Evolutionary conservation across 2,329 filamentous ascomycete genomes (phyloP), one percentile per base, ranked within the genome.

Genomic region (Neofusicoccum kwambonambiense): DNA sequence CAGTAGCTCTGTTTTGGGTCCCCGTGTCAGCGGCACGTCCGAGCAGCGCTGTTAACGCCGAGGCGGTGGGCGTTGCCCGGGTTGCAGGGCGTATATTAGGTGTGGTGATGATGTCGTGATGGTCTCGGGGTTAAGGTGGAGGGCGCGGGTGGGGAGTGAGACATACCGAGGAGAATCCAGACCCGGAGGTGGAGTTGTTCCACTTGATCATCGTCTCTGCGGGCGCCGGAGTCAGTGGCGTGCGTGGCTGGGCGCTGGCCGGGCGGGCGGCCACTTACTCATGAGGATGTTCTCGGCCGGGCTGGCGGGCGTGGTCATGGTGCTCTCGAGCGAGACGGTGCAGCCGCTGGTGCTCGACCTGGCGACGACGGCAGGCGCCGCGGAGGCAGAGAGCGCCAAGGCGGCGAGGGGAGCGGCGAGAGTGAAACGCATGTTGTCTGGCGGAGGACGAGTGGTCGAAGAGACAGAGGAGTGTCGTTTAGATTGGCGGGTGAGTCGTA

Each of bases 141-240:
- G 27, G 6, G 34, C 19, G 6, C 22, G 22, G 22, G 22, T 22
- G 22, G 22, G 22, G 22, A 22, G 22, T 22, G 22, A 22, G 19
- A 45, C 61, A n/a, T 56, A 64, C 62, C 49, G 62, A 64, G 13
- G 37, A 41, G 52, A 64, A 64, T 4, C 35, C 35, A 19, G 22
- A 22, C 34, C 15, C 42, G 51, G 27, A n/a, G 37, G 62, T 64
- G 9, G 51, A 41, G 34, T 57, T 50, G 39, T 37, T 58, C 51
- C 51, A 64, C 35, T 64, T 64, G 52, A 64, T n/a, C 62, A 64
- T 64, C 13, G 62, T 64, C 12, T 39, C 62, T 64, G 39, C 3
- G 7, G n/a, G 3, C 39, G 15, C 8, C n/a, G 17, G 4, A 31
- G 42, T 64, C 7, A 51, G 34, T 12, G 7, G n/a, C n/a, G 11